Conservation (phyloP, 2,329 filamentous ascomycete genomes). For the Penicillium psychrosexuale region DNA sequence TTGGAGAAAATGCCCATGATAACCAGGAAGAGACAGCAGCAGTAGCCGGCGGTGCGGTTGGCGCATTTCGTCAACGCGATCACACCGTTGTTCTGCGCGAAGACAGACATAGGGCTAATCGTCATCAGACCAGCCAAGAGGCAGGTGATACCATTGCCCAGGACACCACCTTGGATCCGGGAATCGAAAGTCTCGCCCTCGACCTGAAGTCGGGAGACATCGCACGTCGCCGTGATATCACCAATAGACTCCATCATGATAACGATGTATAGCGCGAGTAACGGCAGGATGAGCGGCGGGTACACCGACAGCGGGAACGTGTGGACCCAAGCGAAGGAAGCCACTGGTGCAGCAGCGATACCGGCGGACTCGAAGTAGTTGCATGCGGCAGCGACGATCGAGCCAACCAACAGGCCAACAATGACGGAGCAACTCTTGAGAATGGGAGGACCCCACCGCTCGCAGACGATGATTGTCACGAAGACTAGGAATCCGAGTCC, state of each 20-base stretch:
- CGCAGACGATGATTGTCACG: constrained; percentile 64
- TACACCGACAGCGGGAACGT: constrained; percentile 66
- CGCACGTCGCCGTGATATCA: constrained; percentile 66
- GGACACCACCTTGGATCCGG: constrained; percentile 66
- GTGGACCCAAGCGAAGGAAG: constrained; percentile 68
- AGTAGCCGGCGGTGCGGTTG: constrained; percentile 66
- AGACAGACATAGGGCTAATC: constrained; percentile 65
- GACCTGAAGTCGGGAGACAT: constrained; percentile 62
- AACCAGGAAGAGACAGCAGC: constrained; percentile 62
- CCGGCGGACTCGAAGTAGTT: constrained; percentile 61
- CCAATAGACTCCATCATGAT: constrained; percentile 67
- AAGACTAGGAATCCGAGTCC: constrained; percentile 67
- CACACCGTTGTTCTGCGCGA: constrained; percentile 68
- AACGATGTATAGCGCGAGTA: constrained; percentile 58
- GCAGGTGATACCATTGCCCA: constrained; percentile 65
- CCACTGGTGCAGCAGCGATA: constrained; percentile 60
- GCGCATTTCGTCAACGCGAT: constrained; percentile 67
- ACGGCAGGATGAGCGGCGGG: constrained; percentile 62
- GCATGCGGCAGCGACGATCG: constrained; percentile 63
- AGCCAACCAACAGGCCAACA: constrained; percentile 62
- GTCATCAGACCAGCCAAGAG: constrained; percentile 62
- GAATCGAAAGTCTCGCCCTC: constrained; percentile 63
- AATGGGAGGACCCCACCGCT: constrained; percentile 66
- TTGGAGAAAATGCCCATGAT: constrained; percentile 70
- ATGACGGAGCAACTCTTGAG: constrained; percentile 68